Evolutionary conservation across 129 eudicot species (phyloP), one percentile per base, ranked within the genome.

Genomic region (Centella asiatica): DNA sequence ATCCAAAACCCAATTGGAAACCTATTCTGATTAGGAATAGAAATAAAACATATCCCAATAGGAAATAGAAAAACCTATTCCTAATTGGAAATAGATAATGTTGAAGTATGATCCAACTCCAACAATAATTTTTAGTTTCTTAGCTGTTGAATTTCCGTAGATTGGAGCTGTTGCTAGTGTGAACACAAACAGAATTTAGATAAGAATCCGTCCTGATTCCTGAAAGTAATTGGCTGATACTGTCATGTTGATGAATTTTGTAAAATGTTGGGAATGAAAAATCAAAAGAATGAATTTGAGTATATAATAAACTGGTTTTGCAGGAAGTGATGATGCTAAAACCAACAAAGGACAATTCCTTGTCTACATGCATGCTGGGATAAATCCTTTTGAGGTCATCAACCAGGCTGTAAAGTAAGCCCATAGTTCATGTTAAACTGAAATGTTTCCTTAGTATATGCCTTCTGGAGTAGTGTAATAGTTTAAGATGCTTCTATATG

Each of bases 311-410:
- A 75, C 68, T 42, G 53, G 48, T 66, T 68, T 69, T 69, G 69
- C 83, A 90, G 97, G 97, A 26, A 95, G 86, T 74, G 73, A 73
- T 67, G 85, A 87, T 48, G 87, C 86, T 60, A 79, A 83, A 74
- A 90, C 95, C 32, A 60, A 73, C 62, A 83, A 81, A 75, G 97
- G 97, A 53, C 77, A 76, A 34, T 48, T 55, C 76, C 94, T 90
- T 71, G 94, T 90, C 10, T 90, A 90, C 77, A 79, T 90, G 85
- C 87, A 86, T 73, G 80, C 97, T 55, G 97, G 97, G 68, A 86
- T 82, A 31, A 90, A 90, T 63, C 94, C 97, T 32, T 90, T 78
- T 81, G 94, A 83, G 65, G 97, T 90, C 69, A 71, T 90, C 73
- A 83, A 57, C 47, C 80, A 83, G 65, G 89, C 95, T 74, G 82